A percentile compares a stretch with the other conserved stretches of the same genome.
phyloP scores from a whole-genome alignment of 1,139 yeast genomes.

The Insectozyma bohioensis region DNA sequence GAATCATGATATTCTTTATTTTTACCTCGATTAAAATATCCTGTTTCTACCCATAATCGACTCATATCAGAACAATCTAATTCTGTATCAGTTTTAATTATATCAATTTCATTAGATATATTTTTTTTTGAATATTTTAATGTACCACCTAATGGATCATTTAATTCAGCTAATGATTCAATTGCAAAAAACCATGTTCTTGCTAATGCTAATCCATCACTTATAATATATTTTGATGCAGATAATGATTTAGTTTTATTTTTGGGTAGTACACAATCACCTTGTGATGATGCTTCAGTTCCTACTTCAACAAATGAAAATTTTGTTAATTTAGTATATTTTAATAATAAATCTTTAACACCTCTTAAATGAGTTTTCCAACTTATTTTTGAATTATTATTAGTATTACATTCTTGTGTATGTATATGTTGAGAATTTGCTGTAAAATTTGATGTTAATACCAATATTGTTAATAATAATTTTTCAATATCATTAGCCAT shows the following conservation, averaged over 20 bases:
- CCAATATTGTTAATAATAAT: constrained; percentile 37
- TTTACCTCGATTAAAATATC: constrained; percentile 26
- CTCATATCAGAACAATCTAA: constrained; percentile 19
- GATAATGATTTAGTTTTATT: no score
- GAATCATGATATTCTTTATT: constrained; percentile 38
- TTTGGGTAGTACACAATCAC: constrained; percentile 7
- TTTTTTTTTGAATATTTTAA: constrained; percentile 16
- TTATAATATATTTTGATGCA: constrained; percentile 16
- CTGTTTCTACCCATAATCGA: constrained; percentile 32
- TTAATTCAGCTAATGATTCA: constrained; percentile 37
- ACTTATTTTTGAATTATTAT: constrained; percentile 1
- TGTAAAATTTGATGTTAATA: constrained; percentile 38
- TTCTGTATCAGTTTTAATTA: constrained; percentile 15
- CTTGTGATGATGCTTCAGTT: no score
- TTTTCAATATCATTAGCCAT: constrained; percentile 35
- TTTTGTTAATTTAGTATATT: constrained; percentile 29
- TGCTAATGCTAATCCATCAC: constrained; percentile 44
- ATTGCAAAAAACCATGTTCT: constrained; percentile 48
- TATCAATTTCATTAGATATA: constrained; percentile 11
- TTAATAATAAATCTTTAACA: constrained; percentile 38
- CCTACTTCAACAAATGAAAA: no score
- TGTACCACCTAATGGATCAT: constrained; percentile 34
- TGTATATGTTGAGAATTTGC: constrained; percentile 28
- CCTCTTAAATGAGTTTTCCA: constrained; percentile 45
- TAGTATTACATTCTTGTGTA: constrained; percentile 5